Evolutionary conservation across 1,284 basidiomycete genomes (phyloP).

Genomic region (Puccinia hordei): DNA sequence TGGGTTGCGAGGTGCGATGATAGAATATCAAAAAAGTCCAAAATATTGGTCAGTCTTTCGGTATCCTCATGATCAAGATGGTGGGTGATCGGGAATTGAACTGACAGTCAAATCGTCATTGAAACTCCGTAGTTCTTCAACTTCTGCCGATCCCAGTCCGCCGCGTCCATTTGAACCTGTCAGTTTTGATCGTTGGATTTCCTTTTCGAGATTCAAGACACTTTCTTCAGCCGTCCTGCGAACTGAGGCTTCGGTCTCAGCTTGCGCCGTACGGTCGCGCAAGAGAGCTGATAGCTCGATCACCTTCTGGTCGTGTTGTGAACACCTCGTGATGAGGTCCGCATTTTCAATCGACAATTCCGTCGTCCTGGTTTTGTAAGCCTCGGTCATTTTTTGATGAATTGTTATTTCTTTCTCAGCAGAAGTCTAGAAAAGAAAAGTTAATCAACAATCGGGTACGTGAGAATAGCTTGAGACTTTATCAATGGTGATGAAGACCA

Average conservation of each 20-base stretch:
- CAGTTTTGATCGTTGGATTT: constrained; percentile 58
- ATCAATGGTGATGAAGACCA: constrained; percentile 54
- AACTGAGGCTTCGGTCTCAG: constrained; percentile 57
- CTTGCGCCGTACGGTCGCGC: constrained; percentile 59
- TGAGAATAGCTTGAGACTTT: background rate
- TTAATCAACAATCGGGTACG: background rate
- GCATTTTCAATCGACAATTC: constrained; percentile 56
- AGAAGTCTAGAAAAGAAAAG: constrained; percentile 61
- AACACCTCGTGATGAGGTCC: constrained; percentile 48
- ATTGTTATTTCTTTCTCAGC: constrained; percentile 63
- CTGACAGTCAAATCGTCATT: constrained; percentile 69
- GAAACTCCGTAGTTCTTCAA: constrained; percentile 57
- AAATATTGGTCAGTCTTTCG: background rate
- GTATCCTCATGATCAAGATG: background rate
- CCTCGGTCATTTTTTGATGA: constrained; percentile 62
- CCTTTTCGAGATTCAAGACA: constrained; percentile 56
- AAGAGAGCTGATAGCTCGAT: constrained; percentile 59
- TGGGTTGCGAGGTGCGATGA: background rate
- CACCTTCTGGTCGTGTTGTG: constrained; percentile 58
- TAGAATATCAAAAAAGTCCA: background rate
- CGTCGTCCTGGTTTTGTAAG: constrained; percentile 61
- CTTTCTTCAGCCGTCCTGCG: constrained; percentile 59
- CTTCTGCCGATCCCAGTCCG: constrained; percentile 63
- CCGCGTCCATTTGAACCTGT: constrained; percentile 58
- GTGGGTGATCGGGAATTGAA: constrained; percentile 43